Evolutionary conservation across 1,284 basidiomycete genomes (phyloP), one percentile per base, ranked within the genome.

Genomic region (Ustilago nuda): DNA sequence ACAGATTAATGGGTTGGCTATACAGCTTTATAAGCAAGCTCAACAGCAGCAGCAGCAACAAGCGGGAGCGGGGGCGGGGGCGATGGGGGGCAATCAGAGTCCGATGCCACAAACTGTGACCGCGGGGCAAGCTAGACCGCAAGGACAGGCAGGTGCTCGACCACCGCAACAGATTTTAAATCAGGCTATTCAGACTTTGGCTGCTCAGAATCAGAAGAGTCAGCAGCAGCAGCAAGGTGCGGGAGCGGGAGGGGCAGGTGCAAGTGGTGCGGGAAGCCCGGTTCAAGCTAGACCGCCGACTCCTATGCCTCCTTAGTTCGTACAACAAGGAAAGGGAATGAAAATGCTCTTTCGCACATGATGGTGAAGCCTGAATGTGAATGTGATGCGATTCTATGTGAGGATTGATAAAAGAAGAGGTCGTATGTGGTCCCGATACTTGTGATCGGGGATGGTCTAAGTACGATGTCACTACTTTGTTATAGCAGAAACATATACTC

Each of bases 11-110:
- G 70, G 77, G 3, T 59, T 82, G 8, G 81, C 81, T 13, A 56
- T 79, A 9, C 81, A 82, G 58, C 66, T 82, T 56, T 82, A 81
- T 62, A 80, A 80, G 57, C 81, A 82, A 58, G 81, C 81, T 8
- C 80, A 82, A 48, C 61, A 66, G 58, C 70, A 76, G 36, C 58
- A 57, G 35, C 54, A 51, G 23, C 52, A 56, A 52, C 52, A 59
- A 41, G 17, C 39, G 50, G 54, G 50, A 37, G 51, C 39, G 30
- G 51, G 53, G 50, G 51, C 39, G 30, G 51, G 53, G 50, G 52
- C 61, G 15, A 45, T 37, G 8, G 36, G 15, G 17, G 56, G 9
- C 1, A 35, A 23, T 32, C 23, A n/a, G 2, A 15, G 36, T n/a
- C 37, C 32, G 3, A 36, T 30, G 23, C 27, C 36, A 52, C n/a